Percentiles rank a stretch among this genome's conserved stretches.
These are phyloP conservation scores for Candida argentea DNA, from an alignment of 805 yeast species.

Conservation along the genomic window DNA sequence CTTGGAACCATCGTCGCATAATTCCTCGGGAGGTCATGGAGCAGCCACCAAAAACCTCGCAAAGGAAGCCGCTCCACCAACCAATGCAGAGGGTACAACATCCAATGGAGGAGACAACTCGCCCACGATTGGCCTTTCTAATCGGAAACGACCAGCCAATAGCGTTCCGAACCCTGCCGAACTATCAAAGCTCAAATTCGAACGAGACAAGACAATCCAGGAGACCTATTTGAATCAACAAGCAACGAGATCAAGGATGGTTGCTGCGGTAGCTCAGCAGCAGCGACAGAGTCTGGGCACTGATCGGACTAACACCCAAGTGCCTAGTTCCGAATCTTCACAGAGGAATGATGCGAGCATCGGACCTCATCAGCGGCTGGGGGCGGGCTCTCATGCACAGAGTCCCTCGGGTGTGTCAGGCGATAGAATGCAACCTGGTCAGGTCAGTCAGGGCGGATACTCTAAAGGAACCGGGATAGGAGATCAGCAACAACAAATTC, in stretches of 20 bases:
- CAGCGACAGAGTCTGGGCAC: constrained; percentile 4
- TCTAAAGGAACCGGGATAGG: neutral
- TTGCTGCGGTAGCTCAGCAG: constrained; percentile 30
- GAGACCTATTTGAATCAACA: constrained; percentile 52
- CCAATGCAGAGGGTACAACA: constrained; percentile 4
- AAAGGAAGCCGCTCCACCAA: constrained; percentile 1
- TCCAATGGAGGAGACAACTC: constrained; percentile 12
- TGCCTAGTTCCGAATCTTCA: neutral
- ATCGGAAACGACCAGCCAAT: constrained; percentile 27
- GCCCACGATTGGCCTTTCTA: constrained; percentile 35
- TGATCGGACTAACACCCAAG: neutral
- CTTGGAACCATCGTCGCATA: constrained; percentile 2
- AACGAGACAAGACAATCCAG: constrained; percentile 76
- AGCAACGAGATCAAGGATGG: constrained; percentile 31
- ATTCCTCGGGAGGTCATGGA: neutral
- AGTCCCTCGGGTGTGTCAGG: no score
- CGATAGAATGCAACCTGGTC: no score
- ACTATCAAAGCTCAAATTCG: constrained; percentile 70
- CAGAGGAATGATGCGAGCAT: constrained; percentile 1
- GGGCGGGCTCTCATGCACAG: constrained; percentile 1
- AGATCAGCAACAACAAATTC: constrained; percentile 1
- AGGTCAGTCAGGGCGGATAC: neutral
- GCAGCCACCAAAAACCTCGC: constrained; percentile 1
- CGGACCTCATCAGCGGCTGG: constrained; percentile 4
- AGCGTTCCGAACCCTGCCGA: constrained; percentile 68